Conservation (phyloP, 768 basidiomycete species). For the Pilatotrama ljubarskyi region DNA sequence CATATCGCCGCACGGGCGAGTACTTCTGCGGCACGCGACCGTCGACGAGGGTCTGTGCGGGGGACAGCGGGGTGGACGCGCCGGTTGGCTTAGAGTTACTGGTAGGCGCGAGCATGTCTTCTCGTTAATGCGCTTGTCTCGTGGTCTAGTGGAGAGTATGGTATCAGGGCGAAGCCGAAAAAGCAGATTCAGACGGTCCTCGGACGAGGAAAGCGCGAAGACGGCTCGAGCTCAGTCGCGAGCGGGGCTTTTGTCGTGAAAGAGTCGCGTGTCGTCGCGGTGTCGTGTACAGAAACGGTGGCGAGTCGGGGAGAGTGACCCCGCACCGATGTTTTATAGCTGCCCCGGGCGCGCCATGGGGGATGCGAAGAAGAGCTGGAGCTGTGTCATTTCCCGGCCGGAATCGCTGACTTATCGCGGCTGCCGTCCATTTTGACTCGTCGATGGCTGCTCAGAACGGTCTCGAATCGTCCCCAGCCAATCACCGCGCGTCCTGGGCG, state of each 20-base stretch:
- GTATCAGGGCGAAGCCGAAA: not conserved
- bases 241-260: not conserved
- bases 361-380: not conserved
- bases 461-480: constrained; percentile 3
- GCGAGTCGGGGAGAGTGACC: not conserved
- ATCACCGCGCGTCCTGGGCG: not conserved
- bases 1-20: constrained; percentile 31
- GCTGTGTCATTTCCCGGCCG: constrained; percentile 8
- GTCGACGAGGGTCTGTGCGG: constrained; percentile 33
- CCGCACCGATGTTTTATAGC: not conserved
- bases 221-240: constrained; percentile 9
- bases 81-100: not conserved
- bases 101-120: constrained; percentile 19
- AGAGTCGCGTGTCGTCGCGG: not conserved
- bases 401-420: constrained; percentile 9
- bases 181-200: not conserved
- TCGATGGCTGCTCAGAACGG: not conserved
- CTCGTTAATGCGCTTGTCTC: not conserved
- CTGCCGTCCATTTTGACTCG: not conserved
- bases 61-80: constrained; percentile 26
- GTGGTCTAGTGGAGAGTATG: not conserved
- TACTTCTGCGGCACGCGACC: constrained; percentile 27
- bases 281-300: not conserved
- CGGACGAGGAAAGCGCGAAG: constrained; percentile 1
- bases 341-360: not conserved